phyloP scores from a whole-genome alignment of 371 early-diverging fungal species.

The Zychaea mexicana region DNA sequence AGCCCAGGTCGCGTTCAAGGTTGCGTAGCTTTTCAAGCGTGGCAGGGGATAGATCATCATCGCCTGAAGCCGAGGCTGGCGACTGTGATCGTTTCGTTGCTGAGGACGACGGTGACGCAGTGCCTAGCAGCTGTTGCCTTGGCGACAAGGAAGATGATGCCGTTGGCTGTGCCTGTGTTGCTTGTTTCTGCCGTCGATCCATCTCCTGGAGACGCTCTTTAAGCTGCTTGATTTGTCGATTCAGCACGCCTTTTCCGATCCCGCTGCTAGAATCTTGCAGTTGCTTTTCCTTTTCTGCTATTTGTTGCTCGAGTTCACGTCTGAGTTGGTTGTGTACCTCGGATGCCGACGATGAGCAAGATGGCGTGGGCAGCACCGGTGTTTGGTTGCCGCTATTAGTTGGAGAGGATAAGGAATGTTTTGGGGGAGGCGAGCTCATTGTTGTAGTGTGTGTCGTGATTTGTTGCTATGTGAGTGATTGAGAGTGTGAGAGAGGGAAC shows the following conservation, averaged over 20 bases:
- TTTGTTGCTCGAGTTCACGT: conserved; percentile 43
- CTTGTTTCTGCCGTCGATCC: conserved; percentile 25
- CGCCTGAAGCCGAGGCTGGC: conserved; percentile 9
- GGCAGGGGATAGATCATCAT: conserved; percentile 29
- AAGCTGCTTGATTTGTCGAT: conserved; percentile 44
- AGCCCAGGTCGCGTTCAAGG: conserved; percentile 39
- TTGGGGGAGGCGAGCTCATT: conserved; percentile 33
- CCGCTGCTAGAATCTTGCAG: conserved; percentile 45
- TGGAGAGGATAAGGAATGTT: conserved; percentile 47
- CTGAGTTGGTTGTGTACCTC: conserved; percentile 22
- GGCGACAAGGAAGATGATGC: conserved; percentile 9
- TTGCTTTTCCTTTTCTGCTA: conserved; percentile 46
- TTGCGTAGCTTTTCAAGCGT: conserved; percentile 37
- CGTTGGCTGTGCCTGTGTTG: background rate
- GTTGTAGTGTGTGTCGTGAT: background rate
- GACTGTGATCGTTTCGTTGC: conserved; percentile 16
- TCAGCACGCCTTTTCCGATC: conserved; percentile 47
- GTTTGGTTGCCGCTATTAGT: conserved; percentile 22
- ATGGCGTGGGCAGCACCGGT: conserved; percentile 46
- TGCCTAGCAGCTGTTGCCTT: conserved; percentile 8
- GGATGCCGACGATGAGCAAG: conserved; percentile 34
- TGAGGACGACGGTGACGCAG: conserved; percentile 5
- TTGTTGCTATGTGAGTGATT: background rate
- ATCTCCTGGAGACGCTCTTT: conserved; percentile 38
- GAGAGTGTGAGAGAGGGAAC: background rate